Conservation (phyloP, 352 stramenopile species). For the Globisporangium cystogenes region DNA sequence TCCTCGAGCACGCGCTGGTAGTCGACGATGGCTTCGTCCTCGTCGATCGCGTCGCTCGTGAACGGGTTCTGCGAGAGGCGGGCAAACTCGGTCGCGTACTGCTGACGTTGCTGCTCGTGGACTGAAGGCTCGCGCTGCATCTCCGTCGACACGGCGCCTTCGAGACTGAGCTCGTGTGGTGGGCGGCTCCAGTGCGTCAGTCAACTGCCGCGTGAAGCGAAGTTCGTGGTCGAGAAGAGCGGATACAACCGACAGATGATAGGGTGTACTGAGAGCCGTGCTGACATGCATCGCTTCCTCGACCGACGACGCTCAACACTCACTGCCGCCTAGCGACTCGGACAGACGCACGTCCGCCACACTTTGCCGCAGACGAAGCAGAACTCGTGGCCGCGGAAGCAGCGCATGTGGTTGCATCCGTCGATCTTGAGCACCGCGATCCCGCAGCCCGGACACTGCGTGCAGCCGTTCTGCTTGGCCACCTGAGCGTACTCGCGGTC, state of each 20-base stretch:
- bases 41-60: slow-evolving; percentile 3
- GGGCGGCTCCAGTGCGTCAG: too few relatives aligned
- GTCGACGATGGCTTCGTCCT: not conserved
- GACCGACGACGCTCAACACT: not conserved
- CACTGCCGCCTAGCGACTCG: too few relatives aligned
- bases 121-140: not conserved
- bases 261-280: too few relatives aligned
- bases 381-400: slow-evolving; percentile 53
- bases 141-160: not conserved
- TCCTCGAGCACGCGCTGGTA: not conserved
- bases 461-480: slow-evolving; percentile 21
- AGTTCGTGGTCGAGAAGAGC: too few relatives aligned
- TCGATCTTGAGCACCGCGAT: slow-evolving; percentile 40
- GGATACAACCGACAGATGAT: too few relatives aligned
- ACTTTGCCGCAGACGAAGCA: slow-evolving; percentile 40
- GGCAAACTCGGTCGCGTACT: not conserved
- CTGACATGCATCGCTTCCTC: too few relatives aligned
- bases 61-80: slow-evolving; percentile 1
- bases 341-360: slow-evolving; percentile 15
- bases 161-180: not conserved
- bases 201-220: not conserved
- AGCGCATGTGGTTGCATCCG: slow-evolving; percentile 60
- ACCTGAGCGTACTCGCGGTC: slow-evolving; percentile 52
- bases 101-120: not conserved
- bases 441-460: slow-evolving; percentile 68